phyloP scores from a whole-genome alignment of 2,329 filamentous ascomycete genomes.

The Alternaria alternata region DNA sequence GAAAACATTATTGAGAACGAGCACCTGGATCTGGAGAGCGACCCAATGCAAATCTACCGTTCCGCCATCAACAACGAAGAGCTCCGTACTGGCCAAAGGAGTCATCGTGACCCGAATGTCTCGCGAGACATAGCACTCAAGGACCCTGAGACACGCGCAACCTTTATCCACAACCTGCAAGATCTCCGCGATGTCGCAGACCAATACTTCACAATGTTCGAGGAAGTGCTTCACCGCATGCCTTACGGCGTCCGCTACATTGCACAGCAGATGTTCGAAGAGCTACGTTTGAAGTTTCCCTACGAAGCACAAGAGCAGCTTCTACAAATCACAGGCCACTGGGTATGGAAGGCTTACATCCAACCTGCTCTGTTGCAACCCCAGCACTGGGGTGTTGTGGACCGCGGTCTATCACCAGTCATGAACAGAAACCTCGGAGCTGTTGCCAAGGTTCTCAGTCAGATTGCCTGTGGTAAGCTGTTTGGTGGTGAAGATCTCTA shows the following conservation, averaged over 20 bases:
- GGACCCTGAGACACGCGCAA: conserved; percentile 87
- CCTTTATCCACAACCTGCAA: conserved; percentile 93
- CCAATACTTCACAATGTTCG: conserved; percentile 82
- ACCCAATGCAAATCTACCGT: conserved; percentile 96
- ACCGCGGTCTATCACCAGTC: conserved; percentile 85
- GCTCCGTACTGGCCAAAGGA: conserved; percentile 85
- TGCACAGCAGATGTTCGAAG: conserved; percentile 83
- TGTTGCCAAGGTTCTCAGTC: conserved; percentile 88
- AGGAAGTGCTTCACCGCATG: conserved; percentile 86
- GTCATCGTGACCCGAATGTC: conserved; percentile 81
- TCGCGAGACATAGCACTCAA: conserved; percentile 93
- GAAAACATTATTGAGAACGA: conserved; percentile 94
- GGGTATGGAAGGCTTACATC: conserved; percentile 94
- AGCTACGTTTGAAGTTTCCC: conserved; percentile 78
- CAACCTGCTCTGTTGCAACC: conserved; percentile 88
- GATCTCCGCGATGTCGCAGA: conserved; percentile 95
- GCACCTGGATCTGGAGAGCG: conserved; percentile 90
- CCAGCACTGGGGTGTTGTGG: conserved; percentile 91
- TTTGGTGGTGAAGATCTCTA: conserved; percentile 97
- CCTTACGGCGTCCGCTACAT: conserved; percentile 92
- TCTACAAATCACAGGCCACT: conserved; percentile 84
- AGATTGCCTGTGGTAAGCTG: conserved; percentile 84
- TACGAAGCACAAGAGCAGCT: conserved; percentile 79
- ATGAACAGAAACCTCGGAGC: conserved; percentile 93
- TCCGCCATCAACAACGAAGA: conserved; percentile 98